Evolutionary conservation across 306 rosid species (phyloP), one percentile per base, ranked within the genome.

Genomic region (Pachyrhizus erosus): DNA sequence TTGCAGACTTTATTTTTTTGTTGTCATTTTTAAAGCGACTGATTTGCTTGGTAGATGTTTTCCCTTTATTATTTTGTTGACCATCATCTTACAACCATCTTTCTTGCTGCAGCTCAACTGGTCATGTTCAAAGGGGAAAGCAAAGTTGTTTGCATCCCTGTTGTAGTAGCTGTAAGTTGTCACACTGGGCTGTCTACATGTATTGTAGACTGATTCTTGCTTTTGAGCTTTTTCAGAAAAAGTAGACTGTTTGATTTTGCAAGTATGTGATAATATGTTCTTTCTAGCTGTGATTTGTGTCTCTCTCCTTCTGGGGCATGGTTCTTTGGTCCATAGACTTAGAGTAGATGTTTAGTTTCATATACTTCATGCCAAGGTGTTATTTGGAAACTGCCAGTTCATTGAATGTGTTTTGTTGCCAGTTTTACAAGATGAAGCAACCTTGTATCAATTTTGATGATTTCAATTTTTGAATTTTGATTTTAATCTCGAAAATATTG

Each of bases 161-260:
- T 86, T 77, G 93, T 92, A 51, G 98, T 94, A 42, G 96, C 96
- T 64, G 93, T 91, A 86, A 91, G 96, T 91, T 71, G 29, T 82
- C 76, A 13, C 71, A 51, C 58, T 69, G 26, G 42, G 60, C 58
- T 71, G 8, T 37, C 27, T 43, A 46, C 57, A 29, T 78, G 26
- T 31, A 2, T 29, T 6, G 5, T 24, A 20, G 45, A 40, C 14
- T 69, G 64, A 18, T 65, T 48, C 14, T 65, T 43, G 29, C 26
- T 54, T 29, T 39, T 61, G 7, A 37, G 51, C 2, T 34, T 52
- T 82, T 58, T 17, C 18, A 20, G 57, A 51, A 55, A 70, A 43
- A 64, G 17, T 64, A 17, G 24, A 20, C 34, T 2, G 4, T 79
- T 49, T 23, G 37, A 65, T 57, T 51, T 24, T 51, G 42, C 37